These are phyloP conservation scores for Vickermania ingenoplastis DNA, from an alignment of 208 protist species.

Conservation along the genomic window DNA sequence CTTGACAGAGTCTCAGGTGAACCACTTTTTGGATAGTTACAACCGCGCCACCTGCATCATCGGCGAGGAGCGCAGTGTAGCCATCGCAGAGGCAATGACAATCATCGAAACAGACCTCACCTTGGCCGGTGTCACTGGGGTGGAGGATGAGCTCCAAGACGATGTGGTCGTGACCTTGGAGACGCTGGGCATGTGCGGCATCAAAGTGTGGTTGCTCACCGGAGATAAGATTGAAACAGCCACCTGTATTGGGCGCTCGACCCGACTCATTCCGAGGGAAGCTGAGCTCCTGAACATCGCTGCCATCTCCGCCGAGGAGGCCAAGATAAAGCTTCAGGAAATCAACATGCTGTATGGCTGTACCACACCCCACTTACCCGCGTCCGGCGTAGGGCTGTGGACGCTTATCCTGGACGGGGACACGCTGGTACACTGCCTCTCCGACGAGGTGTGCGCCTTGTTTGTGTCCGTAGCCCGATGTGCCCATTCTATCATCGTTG, in stretches of 20 bases:
- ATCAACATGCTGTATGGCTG: constrained; percentile 3
- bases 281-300: constrained; percentile 46
- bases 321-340: constrained; percentile 20
- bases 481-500: constrained; percentile 92
- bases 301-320: constrained; percentile 21
- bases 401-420: constrained; percentile 78
- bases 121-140: constrained; percentile 92
- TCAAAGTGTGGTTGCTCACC: constrained; percentile 98
- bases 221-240: constrained; percentile 98
- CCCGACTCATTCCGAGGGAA: constrained; percentile 79
- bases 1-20: constrained; percentile 80
- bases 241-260: constrained; percentile 91
- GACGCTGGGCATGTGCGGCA: constrained; percentile 93
- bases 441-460: constrained; percentile 12
- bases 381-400: constrained; percentile 11
- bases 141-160: constrained; percentile 98
- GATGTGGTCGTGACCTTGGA: constrained; percentile 91
- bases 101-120: constrained; percentile 86
- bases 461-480: constrained; percentile 46
- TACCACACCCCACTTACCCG: not conserved
- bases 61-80: constrained; percentile 31
- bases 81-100: constrained; percentile 65
- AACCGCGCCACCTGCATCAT: constrained; percentile 41
- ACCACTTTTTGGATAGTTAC: constrained; percentile 60
- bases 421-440: constrained; percentile 54